Evolutionary conservation across 257 asterid species (phyloP).

Genomic region (Solanum chmielewskii): DNA sequence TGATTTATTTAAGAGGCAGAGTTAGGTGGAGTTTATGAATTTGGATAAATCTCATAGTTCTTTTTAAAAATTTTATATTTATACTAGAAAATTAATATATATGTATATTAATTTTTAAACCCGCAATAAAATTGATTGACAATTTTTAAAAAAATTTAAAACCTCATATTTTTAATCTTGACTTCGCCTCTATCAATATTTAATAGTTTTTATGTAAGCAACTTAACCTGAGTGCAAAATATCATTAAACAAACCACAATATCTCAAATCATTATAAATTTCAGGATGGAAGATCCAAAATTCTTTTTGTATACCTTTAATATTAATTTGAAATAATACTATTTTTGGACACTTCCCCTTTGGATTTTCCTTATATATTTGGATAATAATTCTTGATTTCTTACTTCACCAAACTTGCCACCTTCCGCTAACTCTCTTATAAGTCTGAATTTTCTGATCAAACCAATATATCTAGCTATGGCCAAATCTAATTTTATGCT

Average conservation of each 20-base stretch:
- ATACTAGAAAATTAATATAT: too few species aligned
- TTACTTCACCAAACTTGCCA: background rate
- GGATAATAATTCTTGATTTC: background rate
- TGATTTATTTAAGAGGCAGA: background rate
- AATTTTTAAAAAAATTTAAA: too few species aligned
- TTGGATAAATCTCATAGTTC: too few species aligned
- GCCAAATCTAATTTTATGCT: constrained; percentile 8
- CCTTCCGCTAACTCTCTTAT: background rate
- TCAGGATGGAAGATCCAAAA: background rate
- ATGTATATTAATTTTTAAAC: too few species aligned
- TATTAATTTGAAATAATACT: background rate
- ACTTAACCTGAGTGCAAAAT: background rate
- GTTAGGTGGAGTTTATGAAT: too few species aligned
- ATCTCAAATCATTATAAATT: background rate
- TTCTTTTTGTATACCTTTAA: background rate
- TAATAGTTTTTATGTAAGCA: background rate
- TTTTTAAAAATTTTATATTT: too few species aligned
- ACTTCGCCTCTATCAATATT: too few species aligned
- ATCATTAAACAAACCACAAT: background rate
- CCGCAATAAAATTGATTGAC: too few species aligned
- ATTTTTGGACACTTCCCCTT: background rate
- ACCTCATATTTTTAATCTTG: too few species aligned
- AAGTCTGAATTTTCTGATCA: background rate
- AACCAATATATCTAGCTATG: constrained; percentile 7
- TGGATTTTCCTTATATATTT: constrained; percentile 18